Evolutionary conservation across 2,329 filamentous ascomycete genomes (phyloP).

Genomic region (Cytospora schulzeri): DNA sequence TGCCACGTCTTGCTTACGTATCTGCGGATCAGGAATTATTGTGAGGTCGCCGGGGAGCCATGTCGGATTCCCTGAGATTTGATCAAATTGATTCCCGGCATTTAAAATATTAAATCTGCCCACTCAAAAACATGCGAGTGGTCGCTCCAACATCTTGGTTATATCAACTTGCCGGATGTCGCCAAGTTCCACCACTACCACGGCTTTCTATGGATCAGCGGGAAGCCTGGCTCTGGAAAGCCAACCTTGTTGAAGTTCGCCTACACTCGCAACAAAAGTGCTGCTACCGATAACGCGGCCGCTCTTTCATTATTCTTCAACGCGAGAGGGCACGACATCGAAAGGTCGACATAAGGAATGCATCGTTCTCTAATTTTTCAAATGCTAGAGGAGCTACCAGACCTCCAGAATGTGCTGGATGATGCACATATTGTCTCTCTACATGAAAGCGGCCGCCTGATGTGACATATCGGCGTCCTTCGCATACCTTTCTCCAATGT

Average conservation of each 20-base stretch:
- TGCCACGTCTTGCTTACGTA: neutral
- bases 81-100: conserved; percentile 44
- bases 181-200: conserved; percentile 32
- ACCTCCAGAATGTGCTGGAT: conserved; percentile 37
- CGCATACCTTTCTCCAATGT: conserved; percentile 27
- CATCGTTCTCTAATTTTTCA: conserved; percentile 52
- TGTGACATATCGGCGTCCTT: conserved; percentile 22
- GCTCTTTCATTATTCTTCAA: conserved; percentile 51
- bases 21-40: neutral
- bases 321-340: conserved; percentile 44
- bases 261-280: conserved; percentile 16
- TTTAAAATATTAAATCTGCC: conserved; percentile 37
- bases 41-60: neutral
- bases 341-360: conserved; percentile 48
- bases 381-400: conserved; percentile 39
- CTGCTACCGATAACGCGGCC: conserved; percentile 9
- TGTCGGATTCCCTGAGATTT: conserved; percentile 40
- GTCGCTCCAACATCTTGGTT: conserved; percentile 41
- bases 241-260: conserved; percentile 45
- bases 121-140: conserved; percentile 44
- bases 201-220: conserved; percentile 48
- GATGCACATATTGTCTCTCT: neutral
- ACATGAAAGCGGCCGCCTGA: neutral
- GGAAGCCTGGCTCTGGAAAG: conserved; percentile 34
- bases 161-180: conserved; percentile 42